Conservation (phyloP, 1,139 yeast genomes). For the Torulaspora globosa region DNA sequence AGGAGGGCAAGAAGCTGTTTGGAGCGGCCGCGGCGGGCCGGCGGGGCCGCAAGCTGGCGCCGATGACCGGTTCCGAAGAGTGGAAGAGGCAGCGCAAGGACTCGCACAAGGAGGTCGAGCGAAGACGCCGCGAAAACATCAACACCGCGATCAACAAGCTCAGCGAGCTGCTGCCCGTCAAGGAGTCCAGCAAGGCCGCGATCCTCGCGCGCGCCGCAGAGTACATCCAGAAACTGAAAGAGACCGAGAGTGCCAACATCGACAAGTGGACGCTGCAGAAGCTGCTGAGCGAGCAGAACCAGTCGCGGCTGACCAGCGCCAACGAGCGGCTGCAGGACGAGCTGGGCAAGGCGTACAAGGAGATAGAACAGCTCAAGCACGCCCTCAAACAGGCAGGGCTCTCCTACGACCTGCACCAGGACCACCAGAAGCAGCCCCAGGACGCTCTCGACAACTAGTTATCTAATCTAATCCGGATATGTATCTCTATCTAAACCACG, state of each 20-base stretch:
- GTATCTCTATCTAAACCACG: not conserved
- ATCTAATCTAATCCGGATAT: not conserved
- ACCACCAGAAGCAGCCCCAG: slow-evolving; percentile 1
- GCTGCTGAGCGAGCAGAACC: slow-evolving; percentile 84
- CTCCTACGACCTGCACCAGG: slow-evolving; percentile 3
- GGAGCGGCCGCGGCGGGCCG: slow-evolving; percentile 29
- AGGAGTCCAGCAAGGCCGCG: slow-evolving; percentile 89
- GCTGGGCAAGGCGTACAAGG: slow-evolving; percentile 88
- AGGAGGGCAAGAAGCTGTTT: slow-evolving; percentile 36
- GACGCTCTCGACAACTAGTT: not conserved
- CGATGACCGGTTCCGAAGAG: slow-evolving; percentile 69
- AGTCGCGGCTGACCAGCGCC: slow-evolving; percentile 69
- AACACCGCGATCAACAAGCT: slow-evolving; percentile 84
- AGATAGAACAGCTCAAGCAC: slow-evolving; percentile 72
- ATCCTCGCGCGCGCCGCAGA: slow-evolving; percentile 84
- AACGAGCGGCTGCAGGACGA: slow-evolving; percentile 78
- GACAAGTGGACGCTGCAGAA: slow-evolving; percentile 95
- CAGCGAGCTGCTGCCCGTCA: slow-evolving; percentile 73
- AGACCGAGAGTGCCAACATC: slow-evolving; percentile 78
- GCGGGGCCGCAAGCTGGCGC: slow-evolving; percentile 37
- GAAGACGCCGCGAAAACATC: slow-evolving; percentile 90
- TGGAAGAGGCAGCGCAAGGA: slow-evolving; percentile 84
- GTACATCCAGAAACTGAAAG: slow-evolving; percentile 81
- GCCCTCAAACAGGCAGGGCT: slow-evolving; percentile 10
- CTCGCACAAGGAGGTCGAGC: slow-evolving; percentile 95